Percentiles rank a stretch among this genome's conserved stretches.
These are phyloP conservation scores for Aspergillus sp. DNA, from an alignment of 2,329 filamentous ascomycete genomes.

Conservation along the genomic window DNA sequence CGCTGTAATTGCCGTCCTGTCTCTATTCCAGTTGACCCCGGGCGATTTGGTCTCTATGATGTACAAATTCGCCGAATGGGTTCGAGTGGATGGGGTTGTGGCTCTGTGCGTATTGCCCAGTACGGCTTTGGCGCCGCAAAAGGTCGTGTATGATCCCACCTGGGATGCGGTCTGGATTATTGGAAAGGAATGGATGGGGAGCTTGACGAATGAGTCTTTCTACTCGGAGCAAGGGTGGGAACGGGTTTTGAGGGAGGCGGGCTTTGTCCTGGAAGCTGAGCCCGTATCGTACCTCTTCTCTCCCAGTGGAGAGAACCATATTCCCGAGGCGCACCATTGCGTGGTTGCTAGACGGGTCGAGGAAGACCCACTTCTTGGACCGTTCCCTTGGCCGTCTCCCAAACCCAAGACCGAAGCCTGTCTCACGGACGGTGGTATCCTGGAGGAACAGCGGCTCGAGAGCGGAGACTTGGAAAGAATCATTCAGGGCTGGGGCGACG, in stretches of 20 bases:
- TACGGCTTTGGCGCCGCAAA: background rate
- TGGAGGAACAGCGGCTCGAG: background rate
- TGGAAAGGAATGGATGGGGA: slow-evolving; percentile 8
- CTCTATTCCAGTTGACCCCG: slow-evolving; percentile 8
- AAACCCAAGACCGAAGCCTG: too few species aligned
- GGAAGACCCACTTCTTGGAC: background rate
- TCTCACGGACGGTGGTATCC: too few species aligned
- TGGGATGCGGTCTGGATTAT: slow-evolving; percentile 7
- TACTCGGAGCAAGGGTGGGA: background rate
- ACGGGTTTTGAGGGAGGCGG: background rate
- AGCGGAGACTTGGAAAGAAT: background rate
- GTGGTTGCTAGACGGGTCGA: background rate
- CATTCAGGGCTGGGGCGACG: background rate
- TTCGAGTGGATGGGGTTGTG: slow-evolving; percentile 6
- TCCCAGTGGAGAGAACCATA: background rate
- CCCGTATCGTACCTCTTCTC: background rate
- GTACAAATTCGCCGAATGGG: slow-evolving; percentile 9
- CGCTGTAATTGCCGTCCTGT: slow-evolving; percentile 9
- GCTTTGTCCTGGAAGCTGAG: slow-evolving; percentile 1
- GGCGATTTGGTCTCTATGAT: slow-evolving; percentile 6
- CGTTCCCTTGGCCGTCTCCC: background rate
- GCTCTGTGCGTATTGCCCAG: slow-evolving; percentile 6
- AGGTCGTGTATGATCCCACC: slow-evolving; percentile 4
- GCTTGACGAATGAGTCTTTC: slow-evolving; percentile 2
- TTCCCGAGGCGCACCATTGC: background rate